Conservation (phyloP, 257 asterid genomes). For the Gentiana straminea region DNA sequence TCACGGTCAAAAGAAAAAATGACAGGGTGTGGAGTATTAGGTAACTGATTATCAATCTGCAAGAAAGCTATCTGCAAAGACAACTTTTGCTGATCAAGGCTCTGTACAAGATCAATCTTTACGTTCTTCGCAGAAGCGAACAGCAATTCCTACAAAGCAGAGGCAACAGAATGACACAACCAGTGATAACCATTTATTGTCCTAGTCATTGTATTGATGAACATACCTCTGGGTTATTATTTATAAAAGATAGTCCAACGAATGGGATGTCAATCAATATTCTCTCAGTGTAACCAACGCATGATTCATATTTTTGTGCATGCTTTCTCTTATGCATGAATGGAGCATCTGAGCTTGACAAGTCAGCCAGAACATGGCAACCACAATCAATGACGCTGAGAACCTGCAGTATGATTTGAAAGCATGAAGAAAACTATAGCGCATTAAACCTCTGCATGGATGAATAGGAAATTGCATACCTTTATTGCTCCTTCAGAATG, state of each 20-base stretch:
- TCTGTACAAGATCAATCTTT: conserved; percentile 50
- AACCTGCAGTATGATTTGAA: conserved; percentile 38
- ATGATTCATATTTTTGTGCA: conserved; percentile 35
- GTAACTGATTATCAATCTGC: conserved; percentile 88
- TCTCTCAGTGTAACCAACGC: conserved; percentile 50
- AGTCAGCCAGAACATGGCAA: conserved; percentile 62
- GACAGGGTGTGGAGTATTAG: conserved; percentile 74
- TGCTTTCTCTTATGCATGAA: conserved; percentile 45
- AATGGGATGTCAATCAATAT: conserved; percentile 63
- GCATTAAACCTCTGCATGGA: conserved; percentile 3
- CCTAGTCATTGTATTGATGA: neutral
- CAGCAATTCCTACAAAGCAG: conserved; percentile 67
- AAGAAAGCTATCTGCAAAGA: conserved; percentile 57
- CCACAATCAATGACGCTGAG: conserved; percentile 81
- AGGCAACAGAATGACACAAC: conserved; percentile 11
- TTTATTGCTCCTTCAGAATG: conserved; percentile 96
- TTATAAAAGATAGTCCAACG: conserved; percentile 83
- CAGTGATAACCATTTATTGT: neutral
- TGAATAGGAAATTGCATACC: conserved; percentile 30
- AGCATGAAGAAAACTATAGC: conserved; percentile 11
- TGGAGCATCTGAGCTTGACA: conserved; percentile 45
- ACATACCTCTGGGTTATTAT: conserved; percentile 76
- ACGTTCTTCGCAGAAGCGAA: conserved; percentile 73
- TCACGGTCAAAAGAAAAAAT: conserved; percentile 65
- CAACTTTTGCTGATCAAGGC: conserved; percentile 75